phyloP scores from a whole-genome alignment of 2,329 filamentous ascomycete species.

The Paraphaeosphaeria sporulosa region DNA sequence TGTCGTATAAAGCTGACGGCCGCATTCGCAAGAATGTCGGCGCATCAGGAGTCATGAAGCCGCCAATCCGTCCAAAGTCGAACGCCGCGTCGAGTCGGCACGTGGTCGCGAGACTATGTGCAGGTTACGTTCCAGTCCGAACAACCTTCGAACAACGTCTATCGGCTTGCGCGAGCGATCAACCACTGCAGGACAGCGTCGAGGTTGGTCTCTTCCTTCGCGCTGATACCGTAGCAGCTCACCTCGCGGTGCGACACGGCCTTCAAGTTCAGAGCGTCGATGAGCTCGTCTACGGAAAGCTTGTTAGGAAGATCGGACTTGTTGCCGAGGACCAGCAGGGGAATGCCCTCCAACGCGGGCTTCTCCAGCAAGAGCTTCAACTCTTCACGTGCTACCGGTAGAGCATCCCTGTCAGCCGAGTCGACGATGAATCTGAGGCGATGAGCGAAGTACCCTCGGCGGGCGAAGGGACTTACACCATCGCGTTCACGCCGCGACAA shows the following conservation, averaged over 20 bases:
- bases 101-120: conserved; percentile 24
- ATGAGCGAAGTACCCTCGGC: conserved; percentile 33
- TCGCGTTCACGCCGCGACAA: conserved; percentile 95
- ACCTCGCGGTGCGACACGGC: conserved; percentile 91
- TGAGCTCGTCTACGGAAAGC: conserved; percentile 91
- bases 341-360: conserved; percentile 84
- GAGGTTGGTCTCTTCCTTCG: conserved; percentile 98
- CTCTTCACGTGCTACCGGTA: conserved; percentile 89
- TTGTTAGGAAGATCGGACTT: conserved; percentile 95
- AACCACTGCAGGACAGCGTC: conserved; percentile 97
- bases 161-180: conserved; percentile 78
- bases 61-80: conserved; percentile 27
- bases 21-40: conserved; percentile 46
- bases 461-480: conserved; percentile 68
- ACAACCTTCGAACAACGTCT: conserved; percentile 25
- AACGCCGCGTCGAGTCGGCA: conserved; percentile 27
- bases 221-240: conserved; percentile 98
- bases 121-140: conserved; percentile 35
- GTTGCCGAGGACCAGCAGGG: conserved; percentile 92
- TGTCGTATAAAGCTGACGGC: conserved; percentile 51
- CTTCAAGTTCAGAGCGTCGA: conserved; percentile 90
- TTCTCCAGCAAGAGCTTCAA: conserved; percentile 89
- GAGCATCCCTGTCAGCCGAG: conserved; percentile 81
- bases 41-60: conserved; percentile 44
- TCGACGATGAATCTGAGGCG: conserved; percentile 85